A percentile compares a stretch with the other conserved stretches of the same genome.
phyloP scores from a whole-genome alignment of 352 stramenopile genomes.

The Peronospora destructor region DNA sequence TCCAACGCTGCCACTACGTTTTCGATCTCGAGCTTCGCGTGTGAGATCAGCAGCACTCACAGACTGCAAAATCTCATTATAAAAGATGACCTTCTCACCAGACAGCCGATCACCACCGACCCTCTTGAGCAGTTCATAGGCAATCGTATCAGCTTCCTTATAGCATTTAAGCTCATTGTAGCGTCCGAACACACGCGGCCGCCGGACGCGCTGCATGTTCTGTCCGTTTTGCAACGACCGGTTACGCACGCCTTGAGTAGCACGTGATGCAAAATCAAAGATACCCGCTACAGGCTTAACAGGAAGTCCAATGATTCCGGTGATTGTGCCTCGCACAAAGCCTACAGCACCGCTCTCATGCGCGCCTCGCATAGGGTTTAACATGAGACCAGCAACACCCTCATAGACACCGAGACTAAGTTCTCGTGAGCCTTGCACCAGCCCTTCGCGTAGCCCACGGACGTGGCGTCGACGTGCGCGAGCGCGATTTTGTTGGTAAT shows the following conservation, averaged over 20 bases:
- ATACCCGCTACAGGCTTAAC: slow-evolving; percentile 85
- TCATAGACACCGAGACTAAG: slow-evolving; percentile 81
- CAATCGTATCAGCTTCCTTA: slow-evolving; percentile 83
- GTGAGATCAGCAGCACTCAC: slow-evolving; percentile 68
- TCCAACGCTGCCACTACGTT: slow-evolving; percentile 27
- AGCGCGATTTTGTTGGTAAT: slow-evolving; percentile 82
- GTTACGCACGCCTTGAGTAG: slow-evolving; percentile 81
- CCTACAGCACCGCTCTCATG: slow-evolving; percentile 75
- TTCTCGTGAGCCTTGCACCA: slow-evolving; percentile 81
- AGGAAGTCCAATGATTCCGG: slow-evolving; percentile 78
- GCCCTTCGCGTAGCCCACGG: slow-evolving; percentile 65
- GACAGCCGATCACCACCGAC: slow-evolving; percentile 60
- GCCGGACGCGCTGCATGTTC: slow-evolving; percentile 68
- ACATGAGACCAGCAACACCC: slow-evolving; percentile 70
- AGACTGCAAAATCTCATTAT: slow-evolving; percentile 80
- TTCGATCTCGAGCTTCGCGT: slow-evolving; percentile 60
- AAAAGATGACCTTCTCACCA: slow-evolving; percentile 84
- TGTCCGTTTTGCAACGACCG: slow-evolving; percentile 73
- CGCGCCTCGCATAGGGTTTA: slow-evolving; percentile 76
- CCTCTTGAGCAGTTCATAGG: slow-evolving; percentile 76
- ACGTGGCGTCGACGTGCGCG: slow-evolving; percentile 73
- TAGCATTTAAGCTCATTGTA: slow-evolving; percentile 88
- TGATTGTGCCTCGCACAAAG: slow-evolving; percentile 82
- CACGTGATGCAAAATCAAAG: slow-evolving; percentile 86
- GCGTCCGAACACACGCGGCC: slow-evolving; percentile 80